phyloP scores from a whole-genome alignment of 2,329 filamentous ascomycete genomes.

The Purpureocillium lavendulum region DNA sequence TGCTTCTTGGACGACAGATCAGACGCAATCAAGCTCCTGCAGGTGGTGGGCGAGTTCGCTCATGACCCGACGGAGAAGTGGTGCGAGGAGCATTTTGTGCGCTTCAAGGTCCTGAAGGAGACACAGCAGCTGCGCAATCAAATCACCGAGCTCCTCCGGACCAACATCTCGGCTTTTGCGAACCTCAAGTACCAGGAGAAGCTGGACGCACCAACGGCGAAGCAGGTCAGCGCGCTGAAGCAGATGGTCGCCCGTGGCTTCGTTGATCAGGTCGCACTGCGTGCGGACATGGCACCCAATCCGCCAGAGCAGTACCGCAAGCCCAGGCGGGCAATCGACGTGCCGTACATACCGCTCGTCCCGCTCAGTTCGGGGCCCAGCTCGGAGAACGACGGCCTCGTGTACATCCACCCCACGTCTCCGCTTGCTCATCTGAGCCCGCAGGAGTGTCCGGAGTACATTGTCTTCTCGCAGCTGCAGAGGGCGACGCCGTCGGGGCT shows the following conservation, averaged over 20 bases:
- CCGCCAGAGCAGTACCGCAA: conserved; percentile 60
- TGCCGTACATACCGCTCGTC: conserved; percentile 82
- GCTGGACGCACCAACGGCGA: conserved; percentile 51
- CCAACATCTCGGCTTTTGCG: conserved; percentile 60
- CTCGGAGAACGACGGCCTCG: conserved; percentile 51
- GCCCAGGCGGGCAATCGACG: conserved; percentile 79
- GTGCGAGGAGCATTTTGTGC: conserved; percentile 77
- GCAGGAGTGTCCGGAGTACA: conserved; percentile 74
- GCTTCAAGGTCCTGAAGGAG: conserved; percentile 80
- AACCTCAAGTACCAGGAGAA: conserved; percentile 47
- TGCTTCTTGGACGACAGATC: conserved; percentile 72
- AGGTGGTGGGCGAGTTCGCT: conserved; percentile 80
- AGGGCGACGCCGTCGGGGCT: conserved; percentile 46
- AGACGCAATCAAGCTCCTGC: conserved; percentile 85
- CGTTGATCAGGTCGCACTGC: conserved; percentile 88
- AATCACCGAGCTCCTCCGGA: conserved; percentile 70
- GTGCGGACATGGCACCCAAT: conserved; percentile 73
- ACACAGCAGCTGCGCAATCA: conserved; percentile 75
- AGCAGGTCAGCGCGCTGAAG: conserved; percentile 71
- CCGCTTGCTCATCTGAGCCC: conserved; percentile 62
- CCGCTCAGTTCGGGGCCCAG: conserved; percentile 43
- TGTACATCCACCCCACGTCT: conserved; percentile 84
- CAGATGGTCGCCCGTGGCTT: conserved; percentile 90
- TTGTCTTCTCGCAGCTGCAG: conserved; percentile 83
- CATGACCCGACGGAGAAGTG: conserved; percentile 64